Percentiles rank a stretch among this genome's conserved stretches.
Conservation (phyloP, 192 early-diverging fungal genomes). For the Linnemannia hyalina region DNA sequence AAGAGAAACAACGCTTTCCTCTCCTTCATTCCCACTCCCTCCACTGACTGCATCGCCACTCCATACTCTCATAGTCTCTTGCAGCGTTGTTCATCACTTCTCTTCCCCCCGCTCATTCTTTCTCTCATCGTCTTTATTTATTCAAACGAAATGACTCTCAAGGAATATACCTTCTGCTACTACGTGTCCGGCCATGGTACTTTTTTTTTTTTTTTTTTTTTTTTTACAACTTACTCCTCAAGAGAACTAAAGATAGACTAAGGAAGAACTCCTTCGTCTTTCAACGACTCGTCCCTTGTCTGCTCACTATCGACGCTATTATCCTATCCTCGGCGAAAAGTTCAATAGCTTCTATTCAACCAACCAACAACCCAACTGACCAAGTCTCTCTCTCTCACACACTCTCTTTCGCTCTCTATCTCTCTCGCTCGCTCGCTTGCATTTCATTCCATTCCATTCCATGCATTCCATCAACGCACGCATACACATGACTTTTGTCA, state of each 20-base stretch:
- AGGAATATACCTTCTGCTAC: slow-evolving; percentile 65
- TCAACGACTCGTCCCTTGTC: neutral
- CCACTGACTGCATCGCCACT: neutral
- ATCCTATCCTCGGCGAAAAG: neutral
- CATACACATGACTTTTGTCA: neutral
- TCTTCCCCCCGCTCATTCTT: neutral
- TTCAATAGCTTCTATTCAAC: too few relatives aligned
- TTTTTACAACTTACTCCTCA: too few relatives aligned
- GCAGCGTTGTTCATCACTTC: neutral
- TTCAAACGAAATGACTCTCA: slow-evolving; percentile 10
- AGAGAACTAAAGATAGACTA: too few relatives aligned
- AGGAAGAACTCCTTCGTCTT: neutral
- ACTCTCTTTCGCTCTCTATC: neutral
- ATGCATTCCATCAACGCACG: neutral
- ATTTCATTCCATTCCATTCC: neutral
- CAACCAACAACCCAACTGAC: neutral
- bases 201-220: neutral
- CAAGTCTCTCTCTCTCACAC: neutral
- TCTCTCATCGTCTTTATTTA: neutral
- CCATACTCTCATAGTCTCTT: neutral
- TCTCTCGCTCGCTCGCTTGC: neutral
- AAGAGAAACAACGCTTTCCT: too few relatives aligned
- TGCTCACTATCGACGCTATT: neutral
- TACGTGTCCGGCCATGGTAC: slow-evolving; percentile 73
- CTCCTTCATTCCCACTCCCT: too few relatives aligned